Evolutionary conservation across 1,139 yeast species (phyloP), one percentile per base, ranked within the genome.

Genomic region (Tardiomyces digboiensis): DNA sequence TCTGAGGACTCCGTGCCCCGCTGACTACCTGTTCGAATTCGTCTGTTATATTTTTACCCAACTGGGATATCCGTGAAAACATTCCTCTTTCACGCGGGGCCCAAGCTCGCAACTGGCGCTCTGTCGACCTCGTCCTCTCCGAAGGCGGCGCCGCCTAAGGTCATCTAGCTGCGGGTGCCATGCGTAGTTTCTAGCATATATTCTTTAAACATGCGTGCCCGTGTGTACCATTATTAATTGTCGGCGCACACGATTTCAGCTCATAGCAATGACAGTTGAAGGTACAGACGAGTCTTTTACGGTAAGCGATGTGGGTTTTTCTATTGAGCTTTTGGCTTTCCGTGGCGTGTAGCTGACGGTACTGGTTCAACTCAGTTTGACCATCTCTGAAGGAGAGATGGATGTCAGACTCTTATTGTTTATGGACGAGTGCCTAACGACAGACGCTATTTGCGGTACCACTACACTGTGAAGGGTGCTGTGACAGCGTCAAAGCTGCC

Each of bases 381-480:
- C n/a, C n/a, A n/a, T n/a, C n/a, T n/a, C n/a, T n/a, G n/a, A n/a
- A n/a, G n/a, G n/a, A n/a, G n/a, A n/a, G n/a, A n/a, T n/a, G n/a
- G n/a, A n/a, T n/a, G n/a, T n/a, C n/a, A n/a, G n/a, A n/a, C n/a
- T n/a, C n/a, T n/a, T n/a, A n/a, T n/a, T n/a, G n/a, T n/a, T n/a
- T n/a, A n/a, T n/a, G n/a, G n/a, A n/a, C n/a, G n/a, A n/a, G n/a
- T n/a, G n/a, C 18, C 43, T 29, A 29, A 29, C 16, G 16, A 7
- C 38, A 37, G 21, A 19, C 50, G 36, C 44, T 81, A 13, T 83
- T 81, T 61, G 86, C 87, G 29, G 93, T 86, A 43, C 88, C 89
- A 2, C 67, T 86, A 72, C 78, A 80, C 52, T 87, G 95, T 59
- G 67, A 78, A 39, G 64, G 74, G 13, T 86, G 95, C 62, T 85